Evolutionary conservation across 805 yeast genomes (phyloP).

Genomic region (Wickerhamomyces hampshirensis): DNA sequence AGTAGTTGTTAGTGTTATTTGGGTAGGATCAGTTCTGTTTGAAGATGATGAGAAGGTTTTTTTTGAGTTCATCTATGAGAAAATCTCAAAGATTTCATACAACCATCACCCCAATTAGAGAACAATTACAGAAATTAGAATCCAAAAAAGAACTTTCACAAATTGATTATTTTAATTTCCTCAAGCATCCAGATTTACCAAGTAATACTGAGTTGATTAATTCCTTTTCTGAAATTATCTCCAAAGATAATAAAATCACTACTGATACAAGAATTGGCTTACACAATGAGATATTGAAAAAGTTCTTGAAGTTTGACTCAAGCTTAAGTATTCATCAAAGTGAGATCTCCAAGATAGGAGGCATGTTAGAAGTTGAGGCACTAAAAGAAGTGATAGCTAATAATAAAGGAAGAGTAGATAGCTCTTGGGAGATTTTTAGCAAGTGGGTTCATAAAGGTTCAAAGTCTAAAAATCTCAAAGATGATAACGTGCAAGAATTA

Average conservation of each 20-base stretch:
- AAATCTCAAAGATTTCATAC: no score
- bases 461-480: conserved; percentile 5
- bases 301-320: conserved; percentile 26
- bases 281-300: conserved; percentile 18
- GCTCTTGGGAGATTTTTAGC: conserved; percentile 43
- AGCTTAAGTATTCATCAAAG: conserved; percentile 27
- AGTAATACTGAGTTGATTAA: conserved; percentile 6
- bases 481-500: conserved; percentile 21
- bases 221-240: conserved; percentile 5
- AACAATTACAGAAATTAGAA: no score
- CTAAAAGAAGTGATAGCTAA: conserved; percentile 30
- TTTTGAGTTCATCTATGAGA: no score
- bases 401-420: conserved; percentile 50
- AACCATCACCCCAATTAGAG: no score
- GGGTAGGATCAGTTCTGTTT: no score
- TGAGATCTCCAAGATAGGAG: conserved; percentile 21
- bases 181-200: conserved; percentile 6
- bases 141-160: no score
- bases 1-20: no score
- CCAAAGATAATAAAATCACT: not conserved
- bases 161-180: conserved; percentile 1
- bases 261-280: conserved; percentile 6
- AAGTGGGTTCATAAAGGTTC: conserved; percentile 17
- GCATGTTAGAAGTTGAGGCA: conserved; percentile 20
- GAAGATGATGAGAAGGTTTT: no score